Percentiles rank a stretch among this genome's conserved stretches.
phyloP scores from a whole-genome alignment of 1,284 basidiomycete genomes.

The Ustilago tritici region DNA sequence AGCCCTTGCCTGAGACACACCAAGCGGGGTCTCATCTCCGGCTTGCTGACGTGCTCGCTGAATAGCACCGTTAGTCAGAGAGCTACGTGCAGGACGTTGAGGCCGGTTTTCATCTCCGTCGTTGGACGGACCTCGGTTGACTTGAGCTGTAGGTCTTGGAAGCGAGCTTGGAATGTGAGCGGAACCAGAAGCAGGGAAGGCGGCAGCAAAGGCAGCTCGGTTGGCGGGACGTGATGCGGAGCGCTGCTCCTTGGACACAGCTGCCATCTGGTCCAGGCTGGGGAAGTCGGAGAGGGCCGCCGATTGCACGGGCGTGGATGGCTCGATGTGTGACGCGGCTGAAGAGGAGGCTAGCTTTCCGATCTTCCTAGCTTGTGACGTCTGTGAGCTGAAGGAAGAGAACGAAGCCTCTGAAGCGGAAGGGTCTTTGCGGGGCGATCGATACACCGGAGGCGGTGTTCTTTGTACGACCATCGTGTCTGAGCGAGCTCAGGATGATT shows the following conservation, averaged over 20 bases:
- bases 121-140: slow-evolving; percentile 12
- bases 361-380: slow-evolving; percentile 21
- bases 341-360: slow-evolving; percentile 26
- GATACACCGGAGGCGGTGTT: slow-evolving; percentile 34
- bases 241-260: slow-evolving; percentile 39
- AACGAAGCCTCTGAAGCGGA: slow-evolving; percentile 17
- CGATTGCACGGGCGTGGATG: slow-evolving; percentile 25
- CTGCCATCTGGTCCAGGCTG: slow-evolving; percentile 50
- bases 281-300: slow-evolving; percentile 34
- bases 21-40: slow-evolving; percentile 47
- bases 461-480: slow-evolving; percentile 39
- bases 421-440: slow-evolving; percentile 38
- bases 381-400: slow-evolving; percentile 13
- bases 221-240: slow-evolving; percentile 35
- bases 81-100: slow-evolving; percentile 31
- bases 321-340: slow-evolving; percentile 19
- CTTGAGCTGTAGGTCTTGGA: slow-evolving; percentile 31
- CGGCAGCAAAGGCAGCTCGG: slow-evolving; percentile 33
- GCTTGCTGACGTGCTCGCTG: slow-evolving; percentile 41
- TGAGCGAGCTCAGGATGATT: background rate
- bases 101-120: slow-evolving; percentile 21
- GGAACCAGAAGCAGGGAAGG: slow-evolving; percentile 25
- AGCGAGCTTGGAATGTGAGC: slow-evolving; percentile 35
- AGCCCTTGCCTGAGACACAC: slow-evolving; percentile 39
- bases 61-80: slow-evolving; percentile 45